Evolutionary conservation across 108 stramenopile species (phyloP).

Genomic region (Skeletonema potamos): DNA sequence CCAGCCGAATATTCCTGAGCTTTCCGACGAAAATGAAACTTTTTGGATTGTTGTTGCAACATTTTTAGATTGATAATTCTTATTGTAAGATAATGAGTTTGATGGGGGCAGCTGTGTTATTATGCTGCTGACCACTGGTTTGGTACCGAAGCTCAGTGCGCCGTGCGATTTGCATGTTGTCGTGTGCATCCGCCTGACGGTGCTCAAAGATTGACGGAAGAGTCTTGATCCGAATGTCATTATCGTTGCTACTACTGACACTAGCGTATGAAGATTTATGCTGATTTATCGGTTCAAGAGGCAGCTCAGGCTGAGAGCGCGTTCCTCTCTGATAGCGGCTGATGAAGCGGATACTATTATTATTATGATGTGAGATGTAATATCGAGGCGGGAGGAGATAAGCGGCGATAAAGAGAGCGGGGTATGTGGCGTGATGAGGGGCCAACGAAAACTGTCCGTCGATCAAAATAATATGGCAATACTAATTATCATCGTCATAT

Average conservation of each 20-base stretch:
- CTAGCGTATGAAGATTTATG: too few relatives aligned
- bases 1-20: constrained; percentile 28
- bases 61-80: not conserved
- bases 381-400: too few relatives aligned
- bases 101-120: constrained; percentile 4
- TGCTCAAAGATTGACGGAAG: not conserved
- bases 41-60: not conserved
- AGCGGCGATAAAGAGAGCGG: too few relatives aligned
- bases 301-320: not conserved
- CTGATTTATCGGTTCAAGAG: not conserved
- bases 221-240: constrained; percentile 1
- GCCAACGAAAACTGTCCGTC: too few relatives aligned
- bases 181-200: constrained; percentile 4
- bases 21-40: not conserved
- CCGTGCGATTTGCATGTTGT: not conserved
- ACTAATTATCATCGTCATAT: too few relatives aligned
- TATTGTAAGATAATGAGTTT: not conserved
- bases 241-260: not conserved
- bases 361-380: too few relatives aligned
- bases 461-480: too few relatives aligned
- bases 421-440: too few relatives aligned
- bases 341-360: too few relatives aligned
- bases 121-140: not conserved
- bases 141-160: not conserved
- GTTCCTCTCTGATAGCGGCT: too few relatives aligned